phyloP scores from a whole-genome alignment of 495 filamentous ascomycete species.

The Podospora fimiseda region DNA sequence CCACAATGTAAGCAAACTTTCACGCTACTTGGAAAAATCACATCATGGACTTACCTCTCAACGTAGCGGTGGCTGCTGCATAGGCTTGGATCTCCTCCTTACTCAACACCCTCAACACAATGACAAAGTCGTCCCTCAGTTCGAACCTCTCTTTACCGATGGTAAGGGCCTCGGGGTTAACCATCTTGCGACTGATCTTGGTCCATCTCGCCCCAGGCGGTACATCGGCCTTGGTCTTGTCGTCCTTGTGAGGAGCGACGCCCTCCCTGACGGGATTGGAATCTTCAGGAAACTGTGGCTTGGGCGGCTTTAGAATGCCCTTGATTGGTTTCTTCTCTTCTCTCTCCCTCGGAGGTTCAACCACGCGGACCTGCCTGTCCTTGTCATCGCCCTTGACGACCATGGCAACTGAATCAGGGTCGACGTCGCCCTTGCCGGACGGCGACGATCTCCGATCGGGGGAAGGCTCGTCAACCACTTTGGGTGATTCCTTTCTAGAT shows the following conservation, averaged over 20 bases:
- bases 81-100: slow-evolving; percentile 79
- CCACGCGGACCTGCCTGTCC: slow-evolving; percentile 46
- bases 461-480: slow-evolving; percentile 24
- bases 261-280: slow-evolving; percentile 72
- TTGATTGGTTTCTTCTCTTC: slow-evolving; percentile 34
- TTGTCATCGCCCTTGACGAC: slow-evolving; percentile 33
- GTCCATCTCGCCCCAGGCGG: slow-evolving; percentile 80
- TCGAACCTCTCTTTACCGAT: slow-evolving; percentile 75
- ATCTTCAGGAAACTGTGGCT: slow-evolving; percentile 72
- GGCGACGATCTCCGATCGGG: slow-evolving; percentile 21
- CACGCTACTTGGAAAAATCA: too few species aligned
- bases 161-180: slow-evolving; percentile 75
- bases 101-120: slow-evolving; percentile 70
- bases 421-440: slow-evolving; percentile 16
- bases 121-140: slow-evolving; percentile 74
- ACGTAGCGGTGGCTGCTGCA: slow-evolving; percentile 64
- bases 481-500: slow-evolving; percentile 12
- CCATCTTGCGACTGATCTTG: slow-evolving; percentile 74
- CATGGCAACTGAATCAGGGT: slow-evolving; percentile 18
- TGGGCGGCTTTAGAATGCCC: slow-evolving; percentile 61
- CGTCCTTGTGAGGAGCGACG: slow-evolving; percentile 81
- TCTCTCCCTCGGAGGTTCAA: slow-evolving; percentile 49
- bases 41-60: slow-evolving; percentile 66
- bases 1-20: neutral
- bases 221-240: slow-evolving; percentile 64